These are phyloP conservation scores for Anaeramoeba ignava DNA, from an alignment of 78 protist genomes.

Conservation along the genomic window DNA sequence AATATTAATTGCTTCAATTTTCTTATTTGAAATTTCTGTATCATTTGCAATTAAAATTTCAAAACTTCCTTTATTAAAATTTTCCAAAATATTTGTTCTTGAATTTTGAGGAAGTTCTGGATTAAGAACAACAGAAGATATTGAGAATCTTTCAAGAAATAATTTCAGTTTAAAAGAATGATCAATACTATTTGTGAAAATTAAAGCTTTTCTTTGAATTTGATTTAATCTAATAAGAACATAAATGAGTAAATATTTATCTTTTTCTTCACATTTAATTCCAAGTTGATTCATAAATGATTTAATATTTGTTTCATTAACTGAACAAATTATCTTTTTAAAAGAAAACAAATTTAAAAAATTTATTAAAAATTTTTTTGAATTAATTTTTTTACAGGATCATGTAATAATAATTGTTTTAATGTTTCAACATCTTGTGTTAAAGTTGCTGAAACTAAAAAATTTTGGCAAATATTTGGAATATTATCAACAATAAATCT, in stretches of 20 bases:
- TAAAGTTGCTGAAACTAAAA: neutral
- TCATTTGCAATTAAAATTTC: neutral
- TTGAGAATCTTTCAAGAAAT: conserved; percentile 1
- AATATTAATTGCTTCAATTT: neutral
- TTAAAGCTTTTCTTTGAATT: neutral
- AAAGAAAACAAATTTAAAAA: too few species aligned
- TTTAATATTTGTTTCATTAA: neutral
- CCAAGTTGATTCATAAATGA: neutral
- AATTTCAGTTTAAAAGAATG: neutral
- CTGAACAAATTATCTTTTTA: neutral
- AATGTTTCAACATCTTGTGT: neutral
- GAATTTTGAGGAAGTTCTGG: neutral
- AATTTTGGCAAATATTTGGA: neutral
- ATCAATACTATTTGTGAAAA: neutral
- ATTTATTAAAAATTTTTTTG: too few species aligned
- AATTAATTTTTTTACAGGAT: too few species aligned
- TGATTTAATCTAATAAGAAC: neutral
- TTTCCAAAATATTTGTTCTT: neutral
- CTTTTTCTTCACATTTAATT: neutral
- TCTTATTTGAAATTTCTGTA: neutral
- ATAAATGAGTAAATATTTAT: neutral
- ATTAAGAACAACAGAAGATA: neutral
- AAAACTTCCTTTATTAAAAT: neutral
- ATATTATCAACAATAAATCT: neutral
- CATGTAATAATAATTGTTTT: neutral